A percentile compares a stretch with the other conserved stretches of the same genome.
Evolutionary conservation across 1,284 basidiomycete genomes (phyloP).

Genomic region (Garcileccinum viscosum): DNA sequence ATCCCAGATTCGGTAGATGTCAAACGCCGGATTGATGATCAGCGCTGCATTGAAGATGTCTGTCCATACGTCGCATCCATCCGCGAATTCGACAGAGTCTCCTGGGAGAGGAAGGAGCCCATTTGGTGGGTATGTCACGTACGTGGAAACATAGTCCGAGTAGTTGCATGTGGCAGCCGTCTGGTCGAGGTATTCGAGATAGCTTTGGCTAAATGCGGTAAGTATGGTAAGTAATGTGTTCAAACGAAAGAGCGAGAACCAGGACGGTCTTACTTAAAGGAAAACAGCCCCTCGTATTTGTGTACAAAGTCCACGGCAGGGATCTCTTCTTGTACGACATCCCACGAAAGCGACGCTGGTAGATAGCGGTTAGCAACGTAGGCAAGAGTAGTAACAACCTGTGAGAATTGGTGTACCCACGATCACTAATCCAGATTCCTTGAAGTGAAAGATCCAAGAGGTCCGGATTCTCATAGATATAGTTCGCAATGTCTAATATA

Average conservation of each 20-base stretch:
- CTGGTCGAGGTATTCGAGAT: slow-evolving; percentile 63
- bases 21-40: slow-evolving; percentile 73
- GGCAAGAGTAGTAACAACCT: background rate
- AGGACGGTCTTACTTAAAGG: slow-evolving; percentile 61
- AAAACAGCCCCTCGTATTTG: slow-evolving; percentile 70
- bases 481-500: slow-evolving; percentile 72
- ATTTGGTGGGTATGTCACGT: slow-evolving; percentile 71
- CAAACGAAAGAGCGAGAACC: no score
- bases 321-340: slow-evolving; percentile 68
- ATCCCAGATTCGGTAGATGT: slow-evolving; percentile 78
- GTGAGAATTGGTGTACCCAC: slow-evolving; percentile 46
- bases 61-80: slow-evolving; percentile 71
- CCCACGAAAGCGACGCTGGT: slow-evolving; percentile 62
- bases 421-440: slow-evolving; percentile 77
- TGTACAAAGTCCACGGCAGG: slow-evolving; percentile 75
- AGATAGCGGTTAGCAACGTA: background rate
- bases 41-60: slow-evolving; percentile 66
- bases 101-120: slow-evolving; percentile 65
- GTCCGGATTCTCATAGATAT: slow-evolving; percentile 64
- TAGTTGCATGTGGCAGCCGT: slow-evolving; percentile 67
- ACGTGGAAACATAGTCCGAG: slow-evolving; percentile 63
- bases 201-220: slow-evolving; percentile 63
- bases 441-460: slow-evolving; percentile 62
- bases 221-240: background rate
- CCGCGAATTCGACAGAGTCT: slow-evolving; percentile 47